Percentiles rank a stretch among this genome's conserved stretches.
Evolutionary conservation across 2,329 filamentous ascomycete species (phyloP).

Genomic region (Pseudogymnoascus sp.): DNA sequence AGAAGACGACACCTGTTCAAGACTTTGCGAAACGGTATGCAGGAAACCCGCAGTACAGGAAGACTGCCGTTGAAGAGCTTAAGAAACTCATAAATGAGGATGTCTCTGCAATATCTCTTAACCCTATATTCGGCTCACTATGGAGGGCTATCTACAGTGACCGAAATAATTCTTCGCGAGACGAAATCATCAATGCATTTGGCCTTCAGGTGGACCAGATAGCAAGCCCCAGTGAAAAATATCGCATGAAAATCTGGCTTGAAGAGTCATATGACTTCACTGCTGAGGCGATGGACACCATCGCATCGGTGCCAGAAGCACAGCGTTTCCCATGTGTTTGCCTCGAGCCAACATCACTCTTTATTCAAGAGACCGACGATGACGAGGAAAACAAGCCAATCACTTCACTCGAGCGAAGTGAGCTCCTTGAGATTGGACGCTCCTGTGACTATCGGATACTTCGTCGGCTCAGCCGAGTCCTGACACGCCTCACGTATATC

Average conservation of each 20-base stretch:
- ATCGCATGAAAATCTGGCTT: constrained; percentile 38
- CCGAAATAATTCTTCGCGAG: constrained; percentile 19
- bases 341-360: constrained; percentile 40
- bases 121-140: constrained; percentile 42
- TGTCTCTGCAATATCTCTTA: constrained; percentile 37
- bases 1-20: constrained; percentile 23
- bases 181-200: background rate
- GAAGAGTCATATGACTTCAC: constrained; percentile 43
- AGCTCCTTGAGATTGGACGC: constrained; percentile 43
- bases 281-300: constrained; percentile 33
- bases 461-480: constrained; percentile 37
- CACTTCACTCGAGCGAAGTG: constrained; percentile 34
- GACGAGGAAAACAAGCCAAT: constrained; percentile 22
- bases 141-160: constrained; percentile 44
- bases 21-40: constrained; percentile 32
- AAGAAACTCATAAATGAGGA: constrained; percentile 36
- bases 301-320: constrained; percentile 31
- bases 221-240: constrained; percentile 25
- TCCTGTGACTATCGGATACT: constrained; percentile 42
- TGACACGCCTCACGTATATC: constrained; percentile 34
- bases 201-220: background rate
- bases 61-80: constrained; percentile 33
- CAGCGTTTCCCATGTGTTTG: constrained; percentile 40
- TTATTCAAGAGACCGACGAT: constrained; percentile 17
- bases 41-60: constrained; percentile 31